These are phyloP conservation scores for Lentinula raphanica DNA, from an alignment of 768 basidiomycete genomes.

Conservation along the genomic window DNA sequence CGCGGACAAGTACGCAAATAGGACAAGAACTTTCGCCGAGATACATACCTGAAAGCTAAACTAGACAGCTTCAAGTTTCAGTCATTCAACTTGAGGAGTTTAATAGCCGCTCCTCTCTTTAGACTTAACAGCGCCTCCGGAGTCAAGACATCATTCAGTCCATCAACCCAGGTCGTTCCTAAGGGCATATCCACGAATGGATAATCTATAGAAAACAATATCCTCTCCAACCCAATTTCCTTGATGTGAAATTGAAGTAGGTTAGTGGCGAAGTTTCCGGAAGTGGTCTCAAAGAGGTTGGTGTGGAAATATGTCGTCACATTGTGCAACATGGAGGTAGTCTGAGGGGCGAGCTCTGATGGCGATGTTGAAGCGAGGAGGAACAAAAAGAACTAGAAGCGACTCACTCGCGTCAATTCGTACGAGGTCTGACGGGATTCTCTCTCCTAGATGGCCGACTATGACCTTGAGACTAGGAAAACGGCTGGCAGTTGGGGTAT, in stretches of 20 bases:
- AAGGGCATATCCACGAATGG: slow-evolving; percentile 19
- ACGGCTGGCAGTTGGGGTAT: slow-evolving; percentile 31
- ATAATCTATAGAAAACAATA: slow-evolving; percentile 38
- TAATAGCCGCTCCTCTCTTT: slow-evolving; percentile 5
- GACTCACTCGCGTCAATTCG: slow-evolving; percentile 34
- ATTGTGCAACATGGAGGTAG: slow-evolving; percentile 34
- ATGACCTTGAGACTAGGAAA: slow-evolving; percentile 37
- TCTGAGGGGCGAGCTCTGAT: background rate
- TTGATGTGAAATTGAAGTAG: slow-evolving; percentile 33
- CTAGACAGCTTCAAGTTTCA: background rate
- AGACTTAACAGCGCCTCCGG: slow-evolving; percentile 3
- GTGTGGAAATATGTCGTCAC: slow-evolving; percentile 32
- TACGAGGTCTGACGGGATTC: slow-evolving; percentile 35
- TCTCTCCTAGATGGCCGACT: slow-evolving; percentile 39
- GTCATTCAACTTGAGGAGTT: slow-evolving; percentile 6
- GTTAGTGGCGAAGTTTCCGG: slow-evolving; percentile 35
- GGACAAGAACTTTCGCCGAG: too few relatives aligned
- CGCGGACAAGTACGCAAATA: too few relatives aligned
- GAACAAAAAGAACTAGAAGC: background rate
- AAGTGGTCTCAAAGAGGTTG: slow-evolving; percentile 36
- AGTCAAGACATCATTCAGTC: background rate
- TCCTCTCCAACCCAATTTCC: slow-evolving; percentile 35
- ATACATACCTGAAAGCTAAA: too few relatives aligned
- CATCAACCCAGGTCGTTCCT: slow-evolving; percentile 9
- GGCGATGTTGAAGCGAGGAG: too few relatives aligned